These are phyloP conservation scores for Collybia nuda DNA, from an alignment of 768 basidiomycete species.

Conservation along the genomic window DNA sequence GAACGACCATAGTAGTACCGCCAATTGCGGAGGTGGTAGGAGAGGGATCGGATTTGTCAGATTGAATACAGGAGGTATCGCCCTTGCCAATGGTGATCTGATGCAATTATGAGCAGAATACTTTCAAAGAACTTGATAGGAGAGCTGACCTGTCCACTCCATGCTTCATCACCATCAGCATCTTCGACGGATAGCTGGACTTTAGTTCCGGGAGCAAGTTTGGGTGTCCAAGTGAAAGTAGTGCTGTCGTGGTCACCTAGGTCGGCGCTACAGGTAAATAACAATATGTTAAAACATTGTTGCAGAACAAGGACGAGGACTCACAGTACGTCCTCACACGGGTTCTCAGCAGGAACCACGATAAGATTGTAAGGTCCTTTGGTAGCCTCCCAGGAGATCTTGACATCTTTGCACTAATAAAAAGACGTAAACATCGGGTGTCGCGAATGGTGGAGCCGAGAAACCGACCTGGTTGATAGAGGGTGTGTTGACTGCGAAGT, in stretches of 20 bases:
- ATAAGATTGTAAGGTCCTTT: conserved; percentile 58
- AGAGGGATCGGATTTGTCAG: conserved; percentile 9
- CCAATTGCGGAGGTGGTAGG: conserved; percentile 10
- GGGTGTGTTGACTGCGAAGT: conserved; percentile 54
- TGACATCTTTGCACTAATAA: conserved; percentile 49
- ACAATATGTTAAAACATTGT: conserved; percentile 2
- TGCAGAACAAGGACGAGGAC: conserved; percentile 20
- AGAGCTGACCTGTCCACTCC: conserved; percentile 57
- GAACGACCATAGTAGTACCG: not conserved
- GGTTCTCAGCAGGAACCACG: conserved; percentile 48
- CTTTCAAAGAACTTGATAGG: conserved; percentile 7
- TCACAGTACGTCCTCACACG: conserved; percentile 63
- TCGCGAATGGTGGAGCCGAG: not conserved
- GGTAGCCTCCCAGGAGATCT: conserved; percentile 52
- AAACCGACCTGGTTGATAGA: conserved; percentile 50
- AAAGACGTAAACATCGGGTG: conserved; percentile 4
- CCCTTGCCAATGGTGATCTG: conserved; percentile 41
- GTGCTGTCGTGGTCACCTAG: conserved; percentile 54
- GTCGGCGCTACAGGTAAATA: conserved; percentile 43
- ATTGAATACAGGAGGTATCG: conserved; percentile 36
- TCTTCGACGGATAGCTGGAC: conserved; percentile 58
- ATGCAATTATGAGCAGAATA: conserved; percentile 2
- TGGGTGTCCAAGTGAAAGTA: conserved; percentile 42
- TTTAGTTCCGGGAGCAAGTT: conserved; percentile 45
- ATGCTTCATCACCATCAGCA: conserved; percentile 55